phyloP scores from a whole-genome alignment of 2,329 filamentous ascomycete genomes.

The Phyllosticta citrichinensis region DNA sequence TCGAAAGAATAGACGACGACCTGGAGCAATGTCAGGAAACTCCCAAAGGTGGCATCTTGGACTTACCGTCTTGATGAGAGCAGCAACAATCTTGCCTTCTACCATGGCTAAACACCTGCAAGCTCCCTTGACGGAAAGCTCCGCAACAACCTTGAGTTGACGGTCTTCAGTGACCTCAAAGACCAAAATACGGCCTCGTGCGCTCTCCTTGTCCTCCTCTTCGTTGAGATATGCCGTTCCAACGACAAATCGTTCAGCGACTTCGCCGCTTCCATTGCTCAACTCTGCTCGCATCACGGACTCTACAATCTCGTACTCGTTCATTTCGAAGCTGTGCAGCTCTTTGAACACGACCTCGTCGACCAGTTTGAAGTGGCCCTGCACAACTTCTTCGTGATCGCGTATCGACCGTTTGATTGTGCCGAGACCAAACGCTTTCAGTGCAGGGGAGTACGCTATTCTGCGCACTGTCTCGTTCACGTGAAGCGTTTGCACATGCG shows the following conservation, averaged over 20 bases:
- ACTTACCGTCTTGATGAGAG: slow-evolving; percentile 74
- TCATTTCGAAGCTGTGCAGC: slow-evolving; percentile 59
- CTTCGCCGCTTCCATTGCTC: slow-evolving; percentile 45
- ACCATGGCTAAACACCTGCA: slow-evolving; percentile 71
- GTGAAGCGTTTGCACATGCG: slow-evolving; percentile 72
- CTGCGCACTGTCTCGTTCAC: slow-evolving; percentile 77
- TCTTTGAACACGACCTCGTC: slow-evolving; percentile 82
- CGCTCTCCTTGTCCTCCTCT: slow-evolving; percentile 37
- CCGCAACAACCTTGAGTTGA: slow-evolving; percentile 60
- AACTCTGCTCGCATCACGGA: slow-evolving; percentile 71
- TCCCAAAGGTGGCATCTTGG: background rate
- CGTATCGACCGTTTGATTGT: slow-evolving; percentile 67
- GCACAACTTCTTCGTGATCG: slow-evolving; percentile 62
- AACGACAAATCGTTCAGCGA: slow-evolving; percentile 74
- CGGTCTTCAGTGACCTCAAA: slow-evolving; percentile 72
- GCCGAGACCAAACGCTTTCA: slow-evolving; percentile 78
- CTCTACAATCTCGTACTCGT: slow-evolving; percentile 68
- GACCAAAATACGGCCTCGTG: slow-evolving; percentile 71
- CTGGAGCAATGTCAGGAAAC: slow-evolving; percentile 23
- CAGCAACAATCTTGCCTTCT: slow-evolving; percentile 66
- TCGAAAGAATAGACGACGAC: slow-evolving; percentile 51
- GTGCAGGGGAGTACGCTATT: slow-evolving; percentile 70
- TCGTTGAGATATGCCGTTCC: slow-evolving; percentile 74
- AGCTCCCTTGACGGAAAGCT: slow-evolving; percentile 62
- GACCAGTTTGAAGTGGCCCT: slow-evolving; percentile 76